These are phyloP conservation scores for Phytophthora sojae DNA, from an alignment of 352 stramenopile species.

Conservation along the genomic window DNA sequence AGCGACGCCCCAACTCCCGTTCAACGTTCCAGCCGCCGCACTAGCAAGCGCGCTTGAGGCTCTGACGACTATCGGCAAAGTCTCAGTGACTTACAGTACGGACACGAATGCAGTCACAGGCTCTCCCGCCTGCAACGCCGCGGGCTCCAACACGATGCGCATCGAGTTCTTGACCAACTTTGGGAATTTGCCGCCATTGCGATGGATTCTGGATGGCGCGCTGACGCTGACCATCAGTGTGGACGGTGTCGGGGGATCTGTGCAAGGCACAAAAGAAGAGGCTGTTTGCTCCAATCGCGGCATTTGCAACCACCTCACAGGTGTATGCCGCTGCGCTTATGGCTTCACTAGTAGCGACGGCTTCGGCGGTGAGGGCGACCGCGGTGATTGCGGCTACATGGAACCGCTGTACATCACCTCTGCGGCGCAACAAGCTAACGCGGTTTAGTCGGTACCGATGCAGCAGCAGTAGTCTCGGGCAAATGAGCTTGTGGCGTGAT, in stretches of 20 bases:
- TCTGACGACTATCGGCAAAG: constrained; percentile 57
- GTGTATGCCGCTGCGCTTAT: constrained; percentile 70
- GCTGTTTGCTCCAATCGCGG: constrained; percentile 68
- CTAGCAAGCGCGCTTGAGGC: constrained; percentile 47
- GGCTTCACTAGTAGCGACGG: constrained; percentile 85
- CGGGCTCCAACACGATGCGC: constrained; percentile 63
- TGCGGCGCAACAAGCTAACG: constrained; percentile 67
- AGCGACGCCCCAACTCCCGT: constrained; percentile 63
- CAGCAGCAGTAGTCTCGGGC: constrained; percentile 1
- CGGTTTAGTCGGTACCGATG: constrained; percentile 27
- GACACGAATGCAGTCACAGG: constrained; percentile 26
- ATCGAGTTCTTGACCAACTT: constrained; percentile 78
- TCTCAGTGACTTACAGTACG: constrained; percentile 56
- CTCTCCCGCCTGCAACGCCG: constrained; percentile 47
- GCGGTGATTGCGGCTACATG: constrained; percentile 93
- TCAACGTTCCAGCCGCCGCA: constrained; percentile 33
- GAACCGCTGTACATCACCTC: constrained; percentile 79
- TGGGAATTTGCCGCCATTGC: constrained; percentile 65
- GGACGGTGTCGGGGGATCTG: constrained; percentile 54
- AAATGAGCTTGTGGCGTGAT: not conserved
- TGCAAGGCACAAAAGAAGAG: constrained; percentile 73
- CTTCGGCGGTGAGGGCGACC: constrained; percentile 78
- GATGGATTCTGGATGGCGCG: constrained; percentile 72
- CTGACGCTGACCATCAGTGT: constrained; percentile 56
- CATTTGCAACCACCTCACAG: constrained; percentile 57